These are phyloP conservation scores for Vitis labrusca DNA, from an alignment of 164 flowering plant species.

Conservation along the genomic window DNA sequence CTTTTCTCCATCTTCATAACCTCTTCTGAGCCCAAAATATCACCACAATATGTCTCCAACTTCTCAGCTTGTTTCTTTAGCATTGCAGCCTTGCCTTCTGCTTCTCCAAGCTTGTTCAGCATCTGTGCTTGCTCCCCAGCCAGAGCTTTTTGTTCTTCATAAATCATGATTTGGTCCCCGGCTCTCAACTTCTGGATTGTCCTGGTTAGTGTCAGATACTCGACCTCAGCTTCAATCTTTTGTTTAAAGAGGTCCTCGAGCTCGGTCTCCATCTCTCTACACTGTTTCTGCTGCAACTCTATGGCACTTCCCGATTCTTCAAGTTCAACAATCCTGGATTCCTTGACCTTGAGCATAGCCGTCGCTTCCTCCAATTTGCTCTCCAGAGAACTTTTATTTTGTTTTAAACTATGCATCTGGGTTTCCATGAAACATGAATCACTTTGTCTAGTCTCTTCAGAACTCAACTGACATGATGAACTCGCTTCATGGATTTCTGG, in stretches of 20 bases:
- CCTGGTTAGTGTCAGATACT: slow-evolving; percentile 39
- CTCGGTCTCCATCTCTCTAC: slow-evolving; percentile 36
- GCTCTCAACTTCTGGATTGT: slow-evolving; percentile 35
- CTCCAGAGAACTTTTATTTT: slow-evolving; percentile 37
- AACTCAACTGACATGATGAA: slow-evolving; percentile 26
- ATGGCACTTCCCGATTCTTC: slow-evolving; percentile 27
- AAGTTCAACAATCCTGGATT: slow-evolving; percentile 40
- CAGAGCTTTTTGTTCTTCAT: slow-evolving; percentile 31
- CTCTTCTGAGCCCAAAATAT: slow-evolving; percentile 31
- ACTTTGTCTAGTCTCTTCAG: slow-evolving; percentile 22
- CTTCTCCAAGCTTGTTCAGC: slow-evolving; percentile 31
- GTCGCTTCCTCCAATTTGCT: slow-evolving; percentile 41
- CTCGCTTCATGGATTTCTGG: slow-evolving; percentile 18
- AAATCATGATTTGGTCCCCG: slow-evolving; percentile 20
- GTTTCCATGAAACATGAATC: slow-evolving; percentile 21
- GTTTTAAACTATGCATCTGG: slow-evolving; percentile 31
- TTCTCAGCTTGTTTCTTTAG: slow-evolving; percentile 40
- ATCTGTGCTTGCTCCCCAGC: slow-evolving; percentile 35
- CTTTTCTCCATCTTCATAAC: slow-evolving; percentile 35
- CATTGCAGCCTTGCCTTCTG: slow-evolving; percentile 33
- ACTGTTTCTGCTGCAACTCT: slow-evolving; percentile 16
- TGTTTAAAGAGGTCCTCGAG: slow-evolving; percentile 46
- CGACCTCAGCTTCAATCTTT: slow-evolving; percentile 69
- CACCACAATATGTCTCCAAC: slow-evolving; percentile 27
- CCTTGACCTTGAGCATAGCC: slow-evolving; percentile 35